Evolutionary conservation across 257 asterid genomes (phyloP), one percentile per base, ranked within the genome.

Genomic region (Solanum sitiens): DNA sequence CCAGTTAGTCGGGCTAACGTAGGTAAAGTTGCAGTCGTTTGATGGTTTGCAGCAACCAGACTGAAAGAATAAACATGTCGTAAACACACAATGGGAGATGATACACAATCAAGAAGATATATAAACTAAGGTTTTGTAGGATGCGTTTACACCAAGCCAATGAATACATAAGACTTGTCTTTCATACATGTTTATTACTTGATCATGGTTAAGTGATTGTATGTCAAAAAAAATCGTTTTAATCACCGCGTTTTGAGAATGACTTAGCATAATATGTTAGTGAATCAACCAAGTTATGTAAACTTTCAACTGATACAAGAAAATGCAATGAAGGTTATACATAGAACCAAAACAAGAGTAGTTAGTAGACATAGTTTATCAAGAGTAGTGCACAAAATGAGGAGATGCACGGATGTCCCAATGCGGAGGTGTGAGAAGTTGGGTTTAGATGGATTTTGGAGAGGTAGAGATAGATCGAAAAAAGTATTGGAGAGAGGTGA

Each of bases 11-110:
- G 98, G 98, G 90, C 89, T 91, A 8, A 93, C 93, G 3, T 95
- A 97, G 71, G 68, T 50, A 84, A 95, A 97, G 65, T 91, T 91
- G 91, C 99, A 97, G 87, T 90, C 94, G 13, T 89, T 63, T 3
- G 99, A 90, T 63, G 99, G 99, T 91, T 97, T 97, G 84, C 98
- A 97, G 94, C 99, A 97, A 76, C 99, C 99, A 45, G 99, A 97
- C 99, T 97, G 94, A 53, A 80, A n/a, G 45, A 71, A 14, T n/a
- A 16, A 65, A 84, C 87, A 84, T 11, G 56, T 14, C 63, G 67
- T 70, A 73, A 42, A 79, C 84, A 79, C 23, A 79, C 23, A 79
- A 79, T 45, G 84, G 65, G 40, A 53, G 5, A 25, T 45, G 3
- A 44, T 45, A 7, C 67, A 20, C 25, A 74, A 74, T 74, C 30